These are phyloP conservation scores for Colletotrichum gigasporum DNA, from an alignment of 2,329 filamentous ascomycete species.

Conservation along the genomic window DNA sequence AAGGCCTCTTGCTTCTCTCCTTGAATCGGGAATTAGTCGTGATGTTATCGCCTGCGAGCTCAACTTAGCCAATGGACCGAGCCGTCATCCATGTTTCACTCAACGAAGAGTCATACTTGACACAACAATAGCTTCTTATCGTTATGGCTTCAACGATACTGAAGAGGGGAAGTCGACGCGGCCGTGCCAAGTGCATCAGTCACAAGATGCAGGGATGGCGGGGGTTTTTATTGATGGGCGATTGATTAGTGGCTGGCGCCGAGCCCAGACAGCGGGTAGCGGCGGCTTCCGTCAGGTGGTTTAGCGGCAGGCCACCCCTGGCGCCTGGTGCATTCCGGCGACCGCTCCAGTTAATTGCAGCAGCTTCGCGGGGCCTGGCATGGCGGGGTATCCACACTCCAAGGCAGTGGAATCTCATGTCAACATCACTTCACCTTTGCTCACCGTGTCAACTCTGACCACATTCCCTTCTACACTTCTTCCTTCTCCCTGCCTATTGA, in stretches of 20 bases:
- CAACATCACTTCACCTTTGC: slow-evolving; percentile 19
- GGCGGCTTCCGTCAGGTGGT: slow-evolving; percentile 29
- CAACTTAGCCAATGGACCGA: too few species aligned
- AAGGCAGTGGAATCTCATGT: slow-evolving; percentile 19
- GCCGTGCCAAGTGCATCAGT: slow-evolving; percentile 3
- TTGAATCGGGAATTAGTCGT: too few species aligned
- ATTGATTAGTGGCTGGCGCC: not conserved
- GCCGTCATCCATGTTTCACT: too few species aligned
- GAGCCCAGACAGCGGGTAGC: slow-evolving; percentile 15
- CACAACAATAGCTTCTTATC: not conserved
- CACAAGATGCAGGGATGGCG: slow-evolving; percentile 13
- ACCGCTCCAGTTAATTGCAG: not conserved
- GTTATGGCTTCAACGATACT: not conserved
- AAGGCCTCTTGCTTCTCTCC: too few species aligned
- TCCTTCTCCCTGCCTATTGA: not conserved
- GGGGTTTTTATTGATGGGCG: not conserved
- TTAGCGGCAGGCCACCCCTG: slow-evolving; percentile 18
- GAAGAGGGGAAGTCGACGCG: not conserved
- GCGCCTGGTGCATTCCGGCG: slow-evolving; percentile 19
- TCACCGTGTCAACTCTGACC: not conserved
- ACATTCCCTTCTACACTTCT: not conserved
- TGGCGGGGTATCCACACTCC: not conserved
- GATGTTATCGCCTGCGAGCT: too few species aligned
- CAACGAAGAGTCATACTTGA: not conserved
- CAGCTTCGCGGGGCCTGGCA: slow-evolving; percentile 3